Evolutionary conservation across 352 stramenopile genomes (phyloP), one percentile per base, ranked within the genome.

Genomic region (Achlya hypogyna): DNA sequence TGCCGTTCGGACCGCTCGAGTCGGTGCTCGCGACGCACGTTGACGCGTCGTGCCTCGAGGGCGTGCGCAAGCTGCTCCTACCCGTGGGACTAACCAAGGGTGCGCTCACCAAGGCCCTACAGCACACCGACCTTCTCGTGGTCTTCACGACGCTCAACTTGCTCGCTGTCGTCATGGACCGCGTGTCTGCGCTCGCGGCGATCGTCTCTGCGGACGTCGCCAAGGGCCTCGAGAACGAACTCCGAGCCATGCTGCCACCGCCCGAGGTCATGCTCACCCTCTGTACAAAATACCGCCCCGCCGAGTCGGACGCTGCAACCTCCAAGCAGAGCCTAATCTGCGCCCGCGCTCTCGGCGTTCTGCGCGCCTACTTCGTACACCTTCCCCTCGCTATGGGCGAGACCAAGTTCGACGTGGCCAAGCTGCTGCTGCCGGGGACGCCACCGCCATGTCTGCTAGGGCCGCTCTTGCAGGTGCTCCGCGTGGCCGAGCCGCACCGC

Each of bases 371-470:
- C 56, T 56, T 91, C 22, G 74, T 85, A 62, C 91, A 82, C 45
- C 69, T 95, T 9, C 83, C 84, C 0, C 74, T 87, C 14, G 65
- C 76, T 1, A 95, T 91, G 82, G 75, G 75, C 31, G 86, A 95
- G 32, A 76, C 88, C 10, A 95, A 95, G 69, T 75, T 89, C 38
- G 86, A 95, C 70, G 84, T 93, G 25, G 86, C 86, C 12, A 95
- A 95, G 73, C 74, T 88, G n/a, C 71, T 92, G 71, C 85, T 23
- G 35, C n/a, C 23, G 47, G 52, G 9, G 51, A 31, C 0, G 59
- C 45, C 18, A 16, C 28, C 42, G 25, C 64, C n/a, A 42, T 69
- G 31, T 22, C 27, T n/a, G 9, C 71, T 49, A 71, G 84, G 81
- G 40, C 83, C 93, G 58, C 79, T 92, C 47, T 67, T 95, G 40